Percentiles rank a stretch among this genome's conserved stretches.
phyloP scores from a whole-genome alignment of 2,329 filamentous ascomycete species.

The Mycogone perniciosa region DNA sequence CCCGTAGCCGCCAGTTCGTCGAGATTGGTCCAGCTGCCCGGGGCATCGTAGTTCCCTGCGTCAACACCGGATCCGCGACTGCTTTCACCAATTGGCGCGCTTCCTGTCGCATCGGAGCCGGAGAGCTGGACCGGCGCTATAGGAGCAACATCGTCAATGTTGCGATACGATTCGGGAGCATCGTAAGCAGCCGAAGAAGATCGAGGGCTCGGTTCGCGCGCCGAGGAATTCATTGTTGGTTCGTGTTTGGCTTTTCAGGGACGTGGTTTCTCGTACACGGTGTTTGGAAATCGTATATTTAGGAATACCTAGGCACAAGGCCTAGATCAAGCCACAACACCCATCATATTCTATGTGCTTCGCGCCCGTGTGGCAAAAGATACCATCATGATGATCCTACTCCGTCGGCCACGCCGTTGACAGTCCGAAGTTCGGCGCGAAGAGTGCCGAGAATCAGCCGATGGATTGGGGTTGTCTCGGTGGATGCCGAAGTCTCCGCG shows the following conservation, averaged over 20 bases:
- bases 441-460: constrained; percentile 6
- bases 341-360: too few relatives aligned
- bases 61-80: background rate
- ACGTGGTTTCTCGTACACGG: background rate
- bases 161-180: constrained; percentile 29
- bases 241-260: too few relatives aligned
- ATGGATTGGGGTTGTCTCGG: too few relatives aligned
- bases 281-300: background rate
- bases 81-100: background rate
- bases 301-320: background rate
- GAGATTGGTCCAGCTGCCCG: constrained; percentile 34
- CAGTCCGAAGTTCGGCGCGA: background rate
- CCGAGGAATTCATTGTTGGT: background rate
- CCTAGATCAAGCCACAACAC: too few relatives aligned
- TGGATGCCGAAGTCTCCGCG: too few relatives aligned
- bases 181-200: constrained; percentile 17
- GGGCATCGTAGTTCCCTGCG: constrained; percentile 17
- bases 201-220: background rate
- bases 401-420: too few relatives aligned
- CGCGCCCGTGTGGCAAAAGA: too few relatives aligned
- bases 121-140: constrained; percentile 15
- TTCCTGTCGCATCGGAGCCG: background rate
- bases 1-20: constrained; percentile 35
- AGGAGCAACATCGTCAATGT: constrained; percentile 36
- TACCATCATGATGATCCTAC: too few relatives aligned